phyloP scores from a whole-genome alignment of 495 filamentous ascomycete species.

The Collariella sp. region DNA sequence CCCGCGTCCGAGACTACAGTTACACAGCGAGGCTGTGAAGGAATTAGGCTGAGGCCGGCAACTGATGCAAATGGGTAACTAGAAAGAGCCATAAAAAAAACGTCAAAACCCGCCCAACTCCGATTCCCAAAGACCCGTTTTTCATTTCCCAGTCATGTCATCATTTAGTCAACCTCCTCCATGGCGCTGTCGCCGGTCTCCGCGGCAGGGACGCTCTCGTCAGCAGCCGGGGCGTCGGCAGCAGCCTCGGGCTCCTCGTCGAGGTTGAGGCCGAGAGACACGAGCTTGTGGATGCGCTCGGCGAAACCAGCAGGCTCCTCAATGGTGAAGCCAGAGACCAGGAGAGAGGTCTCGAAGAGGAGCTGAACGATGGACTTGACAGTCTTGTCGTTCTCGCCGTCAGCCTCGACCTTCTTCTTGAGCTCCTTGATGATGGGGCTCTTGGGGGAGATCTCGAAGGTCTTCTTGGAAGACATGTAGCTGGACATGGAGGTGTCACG shows the following conservation, averaged over 20 bases:
- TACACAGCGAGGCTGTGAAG: conserved; percentile 18
- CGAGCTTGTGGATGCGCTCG: conserved; percentile 98
- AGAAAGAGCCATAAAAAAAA: conserved; percentile 23
- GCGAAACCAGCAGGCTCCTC: conserved; percentile 96
- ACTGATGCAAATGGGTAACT: conserved; percentile 31
- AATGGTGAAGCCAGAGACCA: conserved; percentile 98
- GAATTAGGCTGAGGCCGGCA: conserved; percentile 17
- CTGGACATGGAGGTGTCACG: conserved; percentile 99
- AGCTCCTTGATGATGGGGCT: conserved; percentile 97
- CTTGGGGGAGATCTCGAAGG: conserved; percentile 99
- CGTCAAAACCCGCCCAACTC: conserved; percentile 38
- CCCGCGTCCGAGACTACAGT: conserved; percentile 20
- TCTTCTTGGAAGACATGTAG: conserved; percentile 99
- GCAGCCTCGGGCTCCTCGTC: conserved; percentile 76
- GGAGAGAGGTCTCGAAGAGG: conserved; percentile 94
- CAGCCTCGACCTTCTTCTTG: conserved; percentile 93
- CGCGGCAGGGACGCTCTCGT: conserved; percentile 36
- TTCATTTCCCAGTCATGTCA: conserved; percentile 26
- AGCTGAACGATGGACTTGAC: conserved; percentile 98
- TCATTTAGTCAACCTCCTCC: conserved; percentile 59
- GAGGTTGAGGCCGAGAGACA: conserved; percentile 90
- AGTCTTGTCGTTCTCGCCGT: conserved; percentile 94
- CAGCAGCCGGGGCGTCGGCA: conserved; percentile 52
- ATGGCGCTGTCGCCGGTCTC: conserved; percentile 53
- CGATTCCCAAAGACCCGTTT: conserved; percentile 33